Conservation (phyloP, 768 basidiomycete species). For the Hemileccinum rubropunctum region DNA sequence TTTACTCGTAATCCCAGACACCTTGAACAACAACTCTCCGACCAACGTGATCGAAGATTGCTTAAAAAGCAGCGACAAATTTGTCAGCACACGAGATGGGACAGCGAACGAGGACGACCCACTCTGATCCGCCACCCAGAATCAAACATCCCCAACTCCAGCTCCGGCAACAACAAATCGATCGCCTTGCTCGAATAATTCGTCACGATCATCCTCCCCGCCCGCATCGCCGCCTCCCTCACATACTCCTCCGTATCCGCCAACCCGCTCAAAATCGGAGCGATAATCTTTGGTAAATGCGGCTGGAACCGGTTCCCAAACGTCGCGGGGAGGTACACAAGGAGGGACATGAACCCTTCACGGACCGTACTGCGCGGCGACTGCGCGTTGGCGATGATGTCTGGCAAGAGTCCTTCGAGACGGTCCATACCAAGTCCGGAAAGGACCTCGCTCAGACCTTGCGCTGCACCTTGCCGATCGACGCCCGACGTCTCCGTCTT, state of each 20-base stretch:
- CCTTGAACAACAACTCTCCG: conserved; percentile 93
- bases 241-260: conserved; percentile 95
- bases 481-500: conserved; percentile 94
- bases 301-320: conserved; percentile 97
- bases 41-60: conserved; percentile 96
- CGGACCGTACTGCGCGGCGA: conserved; percentile 88
- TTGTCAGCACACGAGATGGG: too few species aligned
- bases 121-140: conserved; percentile 93
- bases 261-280: conserved; percentile 87
- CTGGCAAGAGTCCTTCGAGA: conserved; percentile 89
- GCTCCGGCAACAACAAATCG: conserved; percentile 89
- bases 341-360: conserved; percentile 97
- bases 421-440: conserved; percentile 97
- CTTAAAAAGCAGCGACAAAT: conserved; percentile 36
- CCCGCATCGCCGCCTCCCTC: conserved; percentile 95
- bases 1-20: conserved; percentile 94
- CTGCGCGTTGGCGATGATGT: conserved; percentile 88
- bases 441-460: conserved; percentile 93
- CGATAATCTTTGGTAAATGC: conserved; percentile 90
- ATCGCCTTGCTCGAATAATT: conserved; percentile 93
- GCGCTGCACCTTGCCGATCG: conserved; percentile 96
- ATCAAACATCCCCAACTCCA: conserved; percentile 95
- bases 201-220: conserved; percentile 96
- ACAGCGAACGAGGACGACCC: conserved; percentile 25
- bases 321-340: conserved; percentile 93